Percentiles rank a stretch among this genome's conserved stretches.
phyloP scores from a whole-genome alignment of 805 yeast genomes.

The Ogataea pini region DNA sequence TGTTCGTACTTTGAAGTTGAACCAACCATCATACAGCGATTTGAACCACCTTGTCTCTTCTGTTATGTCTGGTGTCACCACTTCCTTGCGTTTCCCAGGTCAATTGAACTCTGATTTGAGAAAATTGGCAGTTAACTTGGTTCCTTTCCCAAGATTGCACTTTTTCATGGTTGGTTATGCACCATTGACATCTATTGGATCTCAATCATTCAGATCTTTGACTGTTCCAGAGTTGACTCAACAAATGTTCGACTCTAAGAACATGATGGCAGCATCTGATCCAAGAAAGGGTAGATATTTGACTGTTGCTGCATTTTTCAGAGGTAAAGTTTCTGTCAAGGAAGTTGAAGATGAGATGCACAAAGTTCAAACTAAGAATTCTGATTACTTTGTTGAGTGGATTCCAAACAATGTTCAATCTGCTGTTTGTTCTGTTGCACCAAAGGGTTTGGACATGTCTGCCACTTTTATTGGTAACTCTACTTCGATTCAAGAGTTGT shows the following conservation, averaged over 20 bases:
- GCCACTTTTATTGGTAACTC: conserved; percentile 94
- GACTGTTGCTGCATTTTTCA: conserved; percentile 91
- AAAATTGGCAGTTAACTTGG: conserved; percentile 90
- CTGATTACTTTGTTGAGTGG: conserved; percentile 90
- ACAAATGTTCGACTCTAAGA: conserved; percentile 88
- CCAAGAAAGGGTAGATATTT: conserved; percentile 89
- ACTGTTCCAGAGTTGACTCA: conserved; percentile 91
- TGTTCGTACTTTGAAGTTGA: conserved; percentile 78
- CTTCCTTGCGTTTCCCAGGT: conserved; percentile 92
- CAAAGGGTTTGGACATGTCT: conserved; percentile 80
- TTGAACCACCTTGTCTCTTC: conserved; percentile 81
- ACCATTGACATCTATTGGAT: conserved; percentile 78
- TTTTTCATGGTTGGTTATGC: conserved; percentile 96
- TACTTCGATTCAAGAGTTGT: conserved; percentile 88
- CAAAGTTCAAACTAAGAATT: conserved; percentile 77
- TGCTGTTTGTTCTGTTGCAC: conserved; percentile 89
- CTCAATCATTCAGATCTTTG: conserved; percentile 79
- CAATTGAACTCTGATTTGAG: conserved; percentile 91
- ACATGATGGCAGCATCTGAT: conserved; percentile 95
- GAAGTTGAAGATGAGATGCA: conserved; percentile 95
- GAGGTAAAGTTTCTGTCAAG: conserved; percentile 89
- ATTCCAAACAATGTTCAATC: conserved; percentile 95
- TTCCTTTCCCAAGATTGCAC: conserved; percentile 93
- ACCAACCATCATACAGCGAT: conserved; percentile 76
- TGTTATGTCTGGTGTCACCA: conserved; percentile 95